A percentile compares a stretch with the other conserved stretches of the same genome.
Conservation (phyloP, 768 basidiomycete species). For the Russula foetens region DNA sequence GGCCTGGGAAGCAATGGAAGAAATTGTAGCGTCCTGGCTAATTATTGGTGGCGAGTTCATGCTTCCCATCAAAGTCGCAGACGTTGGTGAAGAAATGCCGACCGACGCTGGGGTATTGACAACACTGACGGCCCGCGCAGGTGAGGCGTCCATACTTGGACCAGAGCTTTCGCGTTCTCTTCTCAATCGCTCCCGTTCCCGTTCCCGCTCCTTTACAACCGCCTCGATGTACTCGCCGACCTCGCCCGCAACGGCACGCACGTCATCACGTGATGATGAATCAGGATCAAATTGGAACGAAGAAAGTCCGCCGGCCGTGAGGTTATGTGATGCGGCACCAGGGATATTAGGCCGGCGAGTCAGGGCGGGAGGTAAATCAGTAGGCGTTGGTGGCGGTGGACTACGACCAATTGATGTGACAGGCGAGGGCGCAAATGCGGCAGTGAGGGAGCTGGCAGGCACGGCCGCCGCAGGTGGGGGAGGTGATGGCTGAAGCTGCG, state of each 20-base stretch:
- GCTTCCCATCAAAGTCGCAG: conserved; percentile 10
- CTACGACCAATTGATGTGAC: conserved; percentile 7
- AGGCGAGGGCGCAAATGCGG: conserved; percentile 6
- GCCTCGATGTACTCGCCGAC: conserved; percentile 67
- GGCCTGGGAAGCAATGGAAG: conserved; percentile 14
- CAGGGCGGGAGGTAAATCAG: conserved; percentile 15
- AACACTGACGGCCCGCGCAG: conserved; percentile 2
- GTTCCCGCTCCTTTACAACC: conserved; percentile 67
- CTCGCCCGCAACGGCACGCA: conserved; percentile 48
- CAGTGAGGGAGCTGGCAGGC: conserved; percentile 8
- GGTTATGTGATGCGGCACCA: conserved; percentile 2
- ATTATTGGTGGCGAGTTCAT: conserved; percentile 6
- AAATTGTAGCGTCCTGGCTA: background rate
- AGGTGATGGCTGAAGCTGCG: conserved; percentile 50
- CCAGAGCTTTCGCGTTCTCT: conserved; percentile 49
- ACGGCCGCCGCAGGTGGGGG: conserved; percentile 30
- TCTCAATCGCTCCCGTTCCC: conserved; percentile 66
- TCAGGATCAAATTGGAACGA: conserved; percentile 36
- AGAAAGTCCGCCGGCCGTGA: conserved; percentile 34
- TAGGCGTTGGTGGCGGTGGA: background rate
- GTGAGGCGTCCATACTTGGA: conserved; percentile 10
- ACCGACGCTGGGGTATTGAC: conserved; percentile 15
- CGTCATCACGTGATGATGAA: conserved; percentile 30
- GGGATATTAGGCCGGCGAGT: conserved; percentile 6
- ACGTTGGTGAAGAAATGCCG: conserved; percentile 6